Base-by-base conservation (phyloP, 192 early-diverging fungal genomes). In the Chytriomyces sp. region DNA sequence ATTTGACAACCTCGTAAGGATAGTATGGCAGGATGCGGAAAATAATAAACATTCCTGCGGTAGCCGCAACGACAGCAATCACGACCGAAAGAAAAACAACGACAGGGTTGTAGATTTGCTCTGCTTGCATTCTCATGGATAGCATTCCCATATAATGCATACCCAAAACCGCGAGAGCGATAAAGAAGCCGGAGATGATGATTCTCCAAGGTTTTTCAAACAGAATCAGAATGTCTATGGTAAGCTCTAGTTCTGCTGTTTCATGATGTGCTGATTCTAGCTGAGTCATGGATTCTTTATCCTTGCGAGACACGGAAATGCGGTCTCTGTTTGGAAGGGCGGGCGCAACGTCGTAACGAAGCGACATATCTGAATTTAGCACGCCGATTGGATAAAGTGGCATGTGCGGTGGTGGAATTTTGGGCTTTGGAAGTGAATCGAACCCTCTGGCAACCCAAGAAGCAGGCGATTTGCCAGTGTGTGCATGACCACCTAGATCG, bases 121-220 rank as follows among this genome's bases (percentile, higher is more conserved):
- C 69, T 8, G 69, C 69, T 57, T 71, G 49, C 46, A 71, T 53
- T 50, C 69, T 20, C 69, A 71, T 71, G 8, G 69, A 71, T 57
- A 57, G 57, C 69, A 71, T 71, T 60, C 69, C 69, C n/a, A 71
- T 23, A 9, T 71, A 60, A 44, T 71, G 69, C 69, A 71, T 71
- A 6, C 49, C 69, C 10, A 71, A 20, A 3, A 71, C 69, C 20
- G 69, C 69, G 20, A 50, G 26, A 16, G 69, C 69, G 44, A 71
- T 71, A 16, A 43, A 71, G 18, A 59, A 71, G 24, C 69, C 69
- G n/a, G 69, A 71, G 16, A 71, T 26, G 13, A 71, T 20, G 9
- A 71, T 71, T 10, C 69, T 9, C 47, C 49, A 57, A 11, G 69
- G 69, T 60, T 26, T 50, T 18, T 71, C 69, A 50, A 71, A 28